Evolutionary conservation across 1,284 basidiomycete species (phyloP).

Genomic region (Inonotus hispidus): DNA sequence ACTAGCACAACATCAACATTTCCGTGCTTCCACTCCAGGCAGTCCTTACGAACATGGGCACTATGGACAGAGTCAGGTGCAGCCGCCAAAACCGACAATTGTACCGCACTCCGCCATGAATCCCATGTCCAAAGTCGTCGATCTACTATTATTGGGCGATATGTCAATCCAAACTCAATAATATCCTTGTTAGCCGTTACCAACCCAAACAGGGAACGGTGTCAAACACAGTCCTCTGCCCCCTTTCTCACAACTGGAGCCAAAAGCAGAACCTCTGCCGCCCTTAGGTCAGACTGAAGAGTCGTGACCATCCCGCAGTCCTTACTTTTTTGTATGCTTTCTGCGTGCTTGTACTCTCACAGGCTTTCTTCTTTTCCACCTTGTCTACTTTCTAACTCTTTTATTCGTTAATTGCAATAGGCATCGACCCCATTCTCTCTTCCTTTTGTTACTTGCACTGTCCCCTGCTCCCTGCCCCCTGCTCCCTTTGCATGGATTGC

Average conservation of each 20-base stretch:
- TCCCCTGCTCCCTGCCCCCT: constrained; percentile 16
- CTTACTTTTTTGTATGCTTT: constrained; percentile 22
- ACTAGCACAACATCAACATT: constrained; percentile 47
- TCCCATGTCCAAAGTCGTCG: constrained; percentile 88
- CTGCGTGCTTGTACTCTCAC: constrained; percentile 24
- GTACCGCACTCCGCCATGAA: constrained; percentile 60
- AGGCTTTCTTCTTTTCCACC: constrained; percentile 21
- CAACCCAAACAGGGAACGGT: constrained; percentile 25
- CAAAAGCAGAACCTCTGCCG: constrained; percentile 69
- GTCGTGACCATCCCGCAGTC: constrained; percentile 19
- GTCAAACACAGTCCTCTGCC: constrained; percentile 50
- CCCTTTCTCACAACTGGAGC: constrained; percentile 73
- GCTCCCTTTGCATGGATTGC: constrained; percentile 17
- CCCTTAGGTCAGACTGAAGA: constrained; percentile 38
- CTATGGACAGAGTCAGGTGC: constrained; percentile 29
- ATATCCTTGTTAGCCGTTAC: constrained; percentile 25
- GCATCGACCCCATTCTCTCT: constrained; percentile 19
- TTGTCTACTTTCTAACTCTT: constrained; percentile 23
- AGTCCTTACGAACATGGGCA: constrained; percentile 27
- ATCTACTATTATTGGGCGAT: constrained; percentile 34
- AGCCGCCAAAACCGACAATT: constrained; percentile 27
- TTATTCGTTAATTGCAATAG: constrained; percentile 24
- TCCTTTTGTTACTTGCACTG: constrained; percentile 13
- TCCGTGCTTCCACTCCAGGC: constrained; percentile 31
- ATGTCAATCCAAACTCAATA: constrained; percentile 36